Percentiles rank a stretch among this genome's conserved stretches.
phyloP scores from a whole-genome alignment of 306 rosid genomes.

The Castanea crenata region DNA sequence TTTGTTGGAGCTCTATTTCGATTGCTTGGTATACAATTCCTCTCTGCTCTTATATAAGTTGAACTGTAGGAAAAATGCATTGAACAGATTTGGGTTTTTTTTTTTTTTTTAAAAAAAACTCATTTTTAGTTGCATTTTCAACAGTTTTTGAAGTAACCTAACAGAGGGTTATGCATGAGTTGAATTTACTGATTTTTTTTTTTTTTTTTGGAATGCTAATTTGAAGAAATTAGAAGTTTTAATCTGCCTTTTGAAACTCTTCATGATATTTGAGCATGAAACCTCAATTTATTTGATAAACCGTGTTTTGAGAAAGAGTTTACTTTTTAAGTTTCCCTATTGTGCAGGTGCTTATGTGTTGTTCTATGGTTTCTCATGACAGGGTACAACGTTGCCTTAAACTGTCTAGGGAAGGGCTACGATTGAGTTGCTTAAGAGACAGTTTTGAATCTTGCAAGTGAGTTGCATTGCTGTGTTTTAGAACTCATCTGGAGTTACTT shows the following conservation, averaged over 20 bases:
- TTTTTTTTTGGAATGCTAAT: neutral
- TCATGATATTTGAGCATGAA: neutral
- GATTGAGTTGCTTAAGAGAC: slow-evolving; percentile 33
- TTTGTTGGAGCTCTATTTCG: neutral
- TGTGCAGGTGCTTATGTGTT: slow-evolving; percentile 1
- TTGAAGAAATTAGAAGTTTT: neutral
- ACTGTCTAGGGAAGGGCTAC: slow-evolving; percentile 83
- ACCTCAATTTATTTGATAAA: neutral
- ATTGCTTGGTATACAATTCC: neutral
- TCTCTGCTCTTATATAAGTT: neutral
- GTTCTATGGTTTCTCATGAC: slow-evolving; percentile 21
- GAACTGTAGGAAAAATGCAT: neutral
- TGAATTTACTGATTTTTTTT: neutral
- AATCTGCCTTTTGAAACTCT: neutral
- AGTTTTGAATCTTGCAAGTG: neutral
- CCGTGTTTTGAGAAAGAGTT: neutral
- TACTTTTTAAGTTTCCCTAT: neutral
- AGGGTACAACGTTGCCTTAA: slow-evolving; percentile 88
- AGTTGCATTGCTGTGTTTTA: neutral
- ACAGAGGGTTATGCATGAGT: neutral
- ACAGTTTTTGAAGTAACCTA: neutral
- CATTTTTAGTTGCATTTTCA: neutral
- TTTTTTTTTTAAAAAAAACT: neutral
- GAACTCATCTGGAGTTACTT: neutral
- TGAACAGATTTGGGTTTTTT: neutral